Base-by-base conservation (phyloP, 305 asterid species). In the Fraxinus velutina region DNA sequence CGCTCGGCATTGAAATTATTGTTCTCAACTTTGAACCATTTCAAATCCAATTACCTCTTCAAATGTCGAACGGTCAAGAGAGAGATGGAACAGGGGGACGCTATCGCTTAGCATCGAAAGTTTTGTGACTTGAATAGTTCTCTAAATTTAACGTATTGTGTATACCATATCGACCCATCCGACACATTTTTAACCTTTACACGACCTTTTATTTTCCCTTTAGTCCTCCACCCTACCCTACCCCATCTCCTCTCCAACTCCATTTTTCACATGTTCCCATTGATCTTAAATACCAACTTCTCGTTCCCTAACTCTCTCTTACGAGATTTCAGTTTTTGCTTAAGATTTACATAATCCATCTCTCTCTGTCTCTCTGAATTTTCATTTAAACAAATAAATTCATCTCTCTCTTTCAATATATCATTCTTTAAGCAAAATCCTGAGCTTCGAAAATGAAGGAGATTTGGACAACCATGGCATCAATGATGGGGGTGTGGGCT, bases 401-500 rank as follows among this genome's bases (percentile, higher is more conserved):
- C 33, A 64, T 9, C 73, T 64, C 13, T 22, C 72, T 22, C 6
- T 62, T 24, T 24, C 6, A 24, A 32, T 64, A 24, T 68, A 29
- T 30, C 75, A 68, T 27, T 30, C 42, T 5, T 68, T 12, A 29
- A 30, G 19, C 21, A 39, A 27, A 29, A 68, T 29, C n/a, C 50
- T 34, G 42, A n/a, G 47, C 62, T 60, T 78, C 0, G 12, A 73
- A 15, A 2, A 90, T 89, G 94, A 89, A 88, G 84, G 92, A 91
- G 83, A 71, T 88, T 39, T 88, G 89, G 94, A 89, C 94, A 57
- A 88, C 92, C 21, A 86, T 91, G 89, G 94, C 94, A 1, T 91
- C 94, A 0, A 81, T 89, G 32, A 91, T 91, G 94, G 94, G 94
- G 0, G 94, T 91, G 0, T 91, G 92, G 94, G 94, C 94, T 1